Base-by-base conservation (phyloP, 352 stramenopile species). In the Globisporangium spinosum region DNA sequence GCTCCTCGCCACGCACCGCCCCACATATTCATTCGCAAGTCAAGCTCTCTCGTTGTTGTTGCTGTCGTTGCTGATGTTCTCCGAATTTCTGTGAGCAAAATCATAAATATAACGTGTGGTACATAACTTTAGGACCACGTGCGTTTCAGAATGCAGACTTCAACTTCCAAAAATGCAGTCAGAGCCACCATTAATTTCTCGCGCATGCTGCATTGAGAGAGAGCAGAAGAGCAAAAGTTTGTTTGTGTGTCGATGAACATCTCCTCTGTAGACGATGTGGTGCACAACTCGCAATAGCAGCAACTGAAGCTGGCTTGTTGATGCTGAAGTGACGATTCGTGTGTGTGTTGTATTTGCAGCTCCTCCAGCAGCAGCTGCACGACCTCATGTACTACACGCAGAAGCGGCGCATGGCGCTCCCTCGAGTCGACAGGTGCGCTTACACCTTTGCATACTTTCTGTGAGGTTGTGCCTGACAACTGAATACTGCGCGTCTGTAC, bases 371-470 rank as follows among this genome's bases (percentile, higher is more conserved):
- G 69, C 81, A 93, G 61, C 63, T 93, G 22, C 79, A 89, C 34
- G 85, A 91, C 65, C 67, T 93, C 58, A 45, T 89, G 49, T 63
- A 83, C 62, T 78, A 77, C 58, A 73, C 78, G 27, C 79, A 89
- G 59, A 78, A 76, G 38, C 77, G 88, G 40, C 64, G 68, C 51
- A 71, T 75, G 62, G 59, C 69, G 56, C 58, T 93, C 5, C 82
- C 82, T 2, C 85, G 83, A 45, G 75, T 93, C 40, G 81, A 89
- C 65, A 89, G 74, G 85, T 90, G 67, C 29, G 71, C 70, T 23
- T 20, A 5, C 49, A 35, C 1, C 1, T 55, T 45, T 45, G 0
- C 15, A 51, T 12, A 35, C 47, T 20, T 57, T 10, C 1, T 63
- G 17, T 20, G 58, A n/a, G 15, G 5, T 2, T 17, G 15, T 3